phyloP scores from a whole-genome alignment of 2,329 filamentous ascomycete genomes.

The Acephala macrosclerotiorum region DNA sequence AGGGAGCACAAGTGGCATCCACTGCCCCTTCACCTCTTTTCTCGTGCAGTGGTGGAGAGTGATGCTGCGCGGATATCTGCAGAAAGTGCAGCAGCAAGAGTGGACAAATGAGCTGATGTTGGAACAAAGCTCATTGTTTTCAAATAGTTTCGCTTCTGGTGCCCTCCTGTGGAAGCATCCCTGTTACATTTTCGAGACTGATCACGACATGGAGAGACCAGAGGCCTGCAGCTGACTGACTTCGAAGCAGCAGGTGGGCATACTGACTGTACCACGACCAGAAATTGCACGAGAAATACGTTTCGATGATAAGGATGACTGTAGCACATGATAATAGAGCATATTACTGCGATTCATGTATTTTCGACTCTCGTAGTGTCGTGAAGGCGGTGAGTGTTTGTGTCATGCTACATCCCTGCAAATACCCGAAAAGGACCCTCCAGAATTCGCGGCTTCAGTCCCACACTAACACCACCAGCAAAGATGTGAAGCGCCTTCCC shows the following conservation, averaged over 20 bases:
- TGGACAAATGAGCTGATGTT: no score
- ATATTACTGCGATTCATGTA: background rate
- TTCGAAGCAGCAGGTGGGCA: background rate
- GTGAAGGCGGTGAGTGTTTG: background rate
- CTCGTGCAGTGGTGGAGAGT: no score
- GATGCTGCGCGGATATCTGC: no score
- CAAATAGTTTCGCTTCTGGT: no score
- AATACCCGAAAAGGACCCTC: background rate
- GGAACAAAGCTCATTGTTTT: no score
- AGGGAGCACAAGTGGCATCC: no score
- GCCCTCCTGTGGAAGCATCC: no score
- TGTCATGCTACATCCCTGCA: conserved; percentile 1
- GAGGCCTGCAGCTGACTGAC: background rate
- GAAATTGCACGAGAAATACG: background rate
- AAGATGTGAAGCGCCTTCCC: background rate
- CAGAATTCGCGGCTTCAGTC: conserved; percentile 8
- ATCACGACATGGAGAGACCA: conserved; percentile 5
- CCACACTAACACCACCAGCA: conserved; percentile 3
- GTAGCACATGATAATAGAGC: background rate
- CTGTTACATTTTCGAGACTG: no score
- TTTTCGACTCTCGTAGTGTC: background rate
- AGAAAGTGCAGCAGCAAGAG: no score
- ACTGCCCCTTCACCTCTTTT: no score
- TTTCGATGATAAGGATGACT: background rate
- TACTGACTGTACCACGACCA: background rate